Conservation (phyloP, 2,329 filamentous ascomycete species). For the Cercospora beticola region DNA sequence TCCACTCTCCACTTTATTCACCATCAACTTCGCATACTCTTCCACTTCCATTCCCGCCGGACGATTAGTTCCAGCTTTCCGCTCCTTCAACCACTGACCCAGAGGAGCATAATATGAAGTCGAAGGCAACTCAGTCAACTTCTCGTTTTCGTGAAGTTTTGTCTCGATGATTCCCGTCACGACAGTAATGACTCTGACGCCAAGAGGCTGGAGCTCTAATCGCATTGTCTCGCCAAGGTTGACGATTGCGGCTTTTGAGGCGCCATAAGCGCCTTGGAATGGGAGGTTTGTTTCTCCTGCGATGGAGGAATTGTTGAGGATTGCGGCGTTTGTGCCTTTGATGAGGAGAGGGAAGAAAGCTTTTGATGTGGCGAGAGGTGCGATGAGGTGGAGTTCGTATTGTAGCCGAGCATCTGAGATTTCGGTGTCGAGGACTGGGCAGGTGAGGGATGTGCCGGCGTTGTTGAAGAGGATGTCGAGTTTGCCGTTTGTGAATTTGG, state of each 20-base stretch:
- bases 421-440: slow-evolving; percentile 29
- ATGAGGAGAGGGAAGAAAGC: slow-evolving; percentile 50
- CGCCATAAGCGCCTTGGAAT: slow-evolving; percentile 27
- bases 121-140: slow-evolving; percentile 11
- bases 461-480: slow-evolving; percentile 53
- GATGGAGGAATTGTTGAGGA: slow-evolving; percentile 21
- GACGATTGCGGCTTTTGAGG: slow-evolving; percentile 30
- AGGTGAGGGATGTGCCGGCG: slow-evolving; percentile 40
- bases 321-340: background rate
- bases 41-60: slow-evolving; percentile 19
- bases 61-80: slow-evolving; percentile 19
- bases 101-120: slow-evolving; percentile 12
- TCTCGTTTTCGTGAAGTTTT: slow-evolving; percentile 21
- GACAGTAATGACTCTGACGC: slow-evolving; percentile 29
- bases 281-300: slow-evolving; percentile 20
- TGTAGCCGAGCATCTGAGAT: slow-evolving; percentile 47
- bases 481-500: slow-evolving; percentile 31
- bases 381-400: slow-evolving; percentile 53
- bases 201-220: slow-evolving; percentile 30
- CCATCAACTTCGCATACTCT: slow-evolving; percentile 20
- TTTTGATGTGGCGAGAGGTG: slow-evolving; percentile 36
- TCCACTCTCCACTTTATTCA: slow-evolving; percentile 15
- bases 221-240: slow-evolving; percentile 30
- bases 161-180: slow-evolving; percentile 27
- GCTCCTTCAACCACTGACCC: slow-evolving; percentile 16